Base-by-base conservation (phyloP, 345 rosid genomes). In the Eucalyptus sp. region DNA sequence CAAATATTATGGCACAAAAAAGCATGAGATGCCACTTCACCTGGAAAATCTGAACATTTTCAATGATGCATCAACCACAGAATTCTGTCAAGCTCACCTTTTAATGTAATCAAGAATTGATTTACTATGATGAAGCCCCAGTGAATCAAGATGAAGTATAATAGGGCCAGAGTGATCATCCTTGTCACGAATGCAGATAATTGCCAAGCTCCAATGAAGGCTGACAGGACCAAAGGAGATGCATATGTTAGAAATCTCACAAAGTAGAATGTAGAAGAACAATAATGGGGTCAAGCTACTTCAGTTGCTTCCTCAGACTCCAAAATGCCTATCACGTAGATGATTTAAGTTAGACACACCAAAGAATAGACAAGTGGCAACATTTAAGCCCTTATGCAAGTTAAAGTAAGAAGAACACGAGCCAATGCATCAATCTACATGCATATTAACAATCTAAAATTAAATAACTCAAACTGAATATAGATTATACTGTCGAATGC, bases 131-230 rank as follows among this genome's bases (percentile, higher is more conserved):
- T 98, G 99, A 91, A 97, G 93, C 89, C 93, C 92, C 91, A 98
- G 90, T 58, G 99, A 97, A 93, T 98, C 99, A 90, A 98, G 91
- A 92, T 98, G 99, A 89, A 97, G 98, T 62, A 98, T 91, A 58
- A 94, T 95, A 33, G 97, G 96, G 62, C 96, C 98, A 18, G 97
- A 92, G 88, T 94, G 95, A 90, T 95, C 96, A 90, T 95, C 94
- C 92, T 94, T 93, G 91, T 95, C 97, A 24, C 98, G 99, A 89
- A 95, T 93, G 89, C 97, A 96, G 86, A 98, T 95, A 87, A 97
- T 98, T 88, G 95, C 97, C 93, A 98, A 94, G 91, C 99, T 98
- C 99, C 99, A 98, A 66, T 98, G 99, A 90, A 91, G 93, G 90
- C 99, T 97, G 94, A 37, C 27, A 86, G 64, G 68, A 52, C 33